Evolutionary conservation across 2,329 filamentous ascomycete species (phyloP), one percentile per base, ranked within the genome.

Genomic region (Botryotinia globosa): DNA sequence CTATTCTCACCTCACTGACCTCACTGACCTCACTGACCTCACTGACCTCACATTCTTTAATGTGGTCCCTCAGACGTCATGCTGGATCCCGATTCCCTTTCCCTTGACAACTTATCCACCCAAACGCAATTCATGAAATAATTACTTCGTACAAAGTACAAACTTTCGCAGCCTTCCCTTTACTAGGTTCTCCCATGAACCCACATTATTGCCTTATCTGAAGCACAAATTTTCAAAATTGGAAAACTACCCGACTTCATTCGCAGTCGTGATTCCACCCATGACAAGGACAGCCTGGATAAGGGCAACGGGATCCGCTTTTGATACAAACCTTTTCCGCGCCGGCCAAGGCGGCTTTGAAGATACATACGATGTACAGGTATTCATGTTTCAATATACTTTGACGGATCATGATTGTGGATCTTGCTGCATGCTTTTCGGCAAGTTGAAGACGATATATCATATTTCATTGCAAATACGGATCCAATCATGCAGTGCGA

Each of bases 251-350:
- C 22, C 7, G 32, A 25, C 34, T 51, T 32, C 45, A 63, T 70
- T 62, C 59, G 58, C 48, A 64, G 68, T 64, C 44, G 58, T 54
- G 18, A 54, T 64, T 44, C 56, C 42, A 64, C 58, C 58, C 62
- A 63, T 25, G 22, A 48, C 22, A 56, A 56, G 51, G 51, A 29
- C 48, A 25, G 20, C 39, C 48, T n/a, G 48, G 48, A n/a, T n/a
- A 56, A 32, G 51, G n/a, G 6, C 39, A 25, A 39, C 42, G 25
- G 71, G 74, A 71, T 77, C 76, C 77, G 76, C 76, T 78, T 77
- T 77, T 77, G 74, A 77, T 77, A 77, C 61, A 71, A 76, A 71
- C 59, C 70, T 76, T 74, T 77, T 73, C 67, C 61, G 62, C 73
- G 68, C 74, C 74, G 74, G 76, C 74, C 58, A 67, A 71, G 73